A percentile compares a stretch with the other conserved stretches of the same genome.
These are phyloP conservation scores for Cryptosporidium muris DNA, from an alignment of 169 alveolate species.

Conservation along the genomic window DNA sequence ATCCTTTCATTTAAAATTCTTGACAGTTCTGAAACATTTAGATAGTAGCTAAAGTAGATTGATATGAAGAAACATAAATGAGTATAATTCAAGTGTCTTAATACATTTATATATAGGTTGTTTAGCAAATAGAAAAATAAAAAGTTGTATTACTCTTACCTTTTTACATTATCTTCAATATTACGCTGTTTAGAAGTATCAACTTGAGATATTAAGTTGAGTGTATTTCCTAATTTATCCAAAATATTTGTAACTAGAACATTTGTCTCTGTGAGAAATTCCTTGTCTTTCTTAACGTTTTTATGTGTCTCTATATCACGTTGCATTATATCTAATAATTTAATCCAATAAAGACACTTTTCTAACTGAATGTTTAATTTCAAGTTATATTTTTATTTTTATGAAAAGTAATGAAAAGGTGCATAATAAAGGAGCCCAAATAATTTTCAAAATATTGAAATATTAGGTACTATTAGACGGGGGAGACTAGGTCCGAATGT, in stretches of 20 bases:
- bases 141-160: slow-evolving; percentile 8
- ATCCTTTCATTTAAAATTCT: slow-evolving; percentile 24
- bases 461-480: no score
- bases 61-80: background rate
- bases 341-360: background rate
- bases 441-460: background rate
- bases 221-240: slow-evolving; percentile 30
- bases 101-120: background rate
- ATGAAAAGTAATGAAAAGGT: background rate
- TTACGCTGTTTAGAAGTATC: slow-evolving; percentile 35
- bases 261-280: slow-evolving; percentile 20
- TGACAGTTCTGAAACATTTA: slow-evolving; percentile 32
- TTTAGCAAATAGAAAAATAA: background rate
- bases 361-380: background rate
- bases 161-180: slow-evolving; percentile 26
- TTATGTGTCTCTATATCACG: background rate
- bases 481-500: no score
- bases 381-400: background rate
- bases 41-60: slow-evolving; percentile 11
- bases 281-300: slow-evolving; percentile 10
- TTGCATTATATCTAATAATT: background rate
- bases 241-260: slow-evolving; percentile 12
- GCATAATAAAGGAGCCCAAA: background rate
- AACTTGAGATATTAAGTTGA: slow-evolving; percentile 39
- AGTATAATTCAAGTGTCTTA: background rate